These are phyloP conservation scores for Prunus padus DNA, from an alignment of 306 rosid genomes.

Conservation along the genomic window DNA sequence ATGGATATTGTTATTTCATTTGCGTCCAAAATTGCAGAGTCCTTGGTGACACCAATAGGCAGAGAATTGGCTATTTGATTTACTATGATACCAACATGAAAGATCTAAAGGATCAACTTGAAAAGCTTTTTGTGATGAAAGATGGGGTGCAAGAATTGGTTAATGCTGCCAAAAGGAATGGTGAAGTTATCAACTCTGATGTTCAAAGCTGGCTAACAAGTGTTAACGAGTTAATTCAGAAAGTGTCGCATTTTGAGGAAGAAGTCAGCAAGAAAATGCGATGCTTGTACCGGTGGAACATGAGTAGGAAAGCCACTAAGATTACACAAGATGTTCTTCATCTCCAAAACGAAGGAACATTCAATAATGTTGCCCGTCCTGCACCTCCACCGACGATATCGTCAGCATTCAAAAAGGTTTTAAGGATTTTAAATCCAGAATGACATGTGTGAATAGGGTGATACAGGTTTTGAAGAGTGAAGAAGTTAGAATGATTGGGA, in stretches of 20 bases:
- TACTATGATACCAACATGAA: no score
- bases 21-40: no score
- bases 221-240: not conserved
- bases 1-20: no score
- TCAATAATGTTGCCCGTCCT: not conserved
- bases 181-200: not conserved
- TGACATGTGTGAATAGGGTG: not conserved
- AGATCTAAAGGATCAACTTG: no score
- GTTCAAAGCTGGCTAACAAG: not conserved
- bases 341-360: not conserved
- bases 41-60: no score
- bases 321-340: not conserved
- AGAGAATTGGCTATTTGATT: no score
- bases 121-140: no score
- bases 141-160: no score
- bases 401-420: not conserved
- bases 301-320: not conserved
- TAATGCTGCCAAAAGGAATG: no score
- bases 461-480: not conserved
- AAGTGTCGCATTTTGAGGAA: not conserved
- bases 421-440: conserved; percentile 6
- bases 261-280: not conserved
- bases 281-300: not conserved
- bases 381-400: not conserved
- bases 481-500: not conserved